A percentile compares a stretch with the other conserved stretches of the same genome.
Conservation (phyloP, 352 stramenopile genomes). For the Albugo laibachii region DNA sequence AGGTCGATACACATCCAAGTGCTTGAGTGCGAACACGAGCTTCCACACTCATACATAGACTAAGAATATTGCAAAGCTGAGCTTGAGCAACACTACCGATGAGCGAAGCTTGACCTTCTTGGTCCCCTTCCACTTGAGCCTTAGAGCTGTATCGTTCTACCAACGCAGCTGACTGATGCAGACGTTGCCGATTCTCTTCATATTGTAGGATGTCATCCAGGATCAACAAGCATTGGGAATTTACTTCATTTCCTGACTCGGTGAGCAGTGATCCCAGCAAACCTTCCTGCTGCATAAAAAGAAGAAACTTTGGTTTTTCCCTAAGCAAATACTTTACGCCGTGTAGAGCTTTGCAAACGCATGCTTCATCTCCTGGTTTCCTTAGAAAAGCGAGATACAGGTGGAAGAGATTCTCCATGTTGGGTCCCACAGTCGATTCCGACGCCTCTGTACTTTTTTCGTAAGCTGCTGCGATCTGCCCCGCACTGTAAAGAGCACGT, state of each 20-base stretch:
- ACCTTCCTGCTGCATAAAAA: constrained; percentile 49
- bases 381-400: constrained; percentile 28
- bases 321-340: constrained; percentile 67
- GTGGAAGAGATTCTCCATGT: constrained; percentile 42
- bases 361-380: constrained; percentile 20
- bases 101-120: constrained; percentile 66
- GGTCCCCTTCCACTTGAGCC: constrained; percentile 65
- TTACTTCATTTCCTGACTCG: constrained; percentile 19
- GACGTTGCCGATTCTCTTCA: constrained; percentile 41
- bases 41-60: constrained; percentile 26
- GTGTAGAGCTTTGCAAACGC: constrained; percentile 54
- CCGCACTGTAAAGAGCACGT: constrained; percentile 45
- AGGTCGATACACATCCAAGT: constrained; percentile 30
- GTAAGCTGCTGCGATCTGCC: constrained; percentile 31
- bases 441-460: neutral
- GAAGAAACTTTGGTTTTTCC: constrained; percentile 34
- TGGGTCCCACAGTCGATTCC: constrained; percentile 20
- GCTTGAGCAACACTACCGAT: constrained; percentile 76
- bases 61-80: constrained; percentile 43
- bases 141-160: constrained; percentile 34
- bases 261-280: constrained; percentile 30
- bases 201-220: constrained; percentile 45
- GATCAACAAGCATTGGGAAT: constrained; percentile 47
- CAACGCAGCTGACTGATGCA: constrained; percentile 24
- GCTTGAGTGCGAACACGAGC: constrained; percentile 47